Percentiles rank a stretch among this genome's conserved stretches.
phyloP scores from a whole-genome alignment of 768 basidiomycete species.

The Macrolepiota dolichaula region DNA sequence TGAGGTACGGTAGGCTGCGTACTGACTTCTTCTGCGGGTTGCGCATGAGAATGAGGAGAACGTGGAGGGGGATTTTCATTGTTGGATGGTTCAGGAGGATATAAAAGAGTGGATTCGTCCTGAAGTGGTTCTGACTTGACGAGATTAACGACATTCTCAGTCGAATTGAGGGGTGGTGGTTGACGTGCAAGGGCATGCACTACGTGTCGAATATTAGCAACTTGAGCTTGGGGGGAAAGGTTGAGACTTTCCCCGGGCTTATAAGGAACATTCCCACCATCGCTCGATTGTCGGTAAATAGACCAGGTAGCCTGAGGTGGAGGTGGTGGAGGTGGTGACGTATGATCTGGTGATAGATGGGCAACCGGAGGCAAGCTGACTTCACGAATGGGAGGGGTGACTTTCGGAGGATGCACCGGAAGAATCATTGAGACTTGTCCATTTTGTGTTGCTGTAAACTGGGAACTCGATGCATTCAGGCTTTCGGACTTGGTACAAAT shows the following conservation, averaged over 20 bases:
- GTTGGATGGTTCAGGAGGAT: neutral
- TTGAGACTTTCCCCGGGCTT: neutral
- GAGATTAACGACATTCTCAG: neutral
- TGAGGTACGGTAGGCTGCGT: neutral
- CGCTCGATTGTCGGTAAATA: slow-evolving; percentile 1
- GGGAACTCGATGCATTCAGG: neutral
- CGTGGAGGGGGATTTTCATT: neutral
- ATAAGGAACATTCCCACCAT: slow-evolving; percentile 8
- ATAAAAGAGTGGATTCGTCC: neutral
- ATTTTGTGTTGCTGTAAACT: neutral
- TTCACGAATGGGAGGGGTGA: neutral
- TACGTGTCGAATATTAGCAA: slow-evolving; percentile 5
- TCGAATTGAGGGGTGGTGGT: neutral
- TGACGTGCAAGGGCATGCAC: slow-evolving; percentile 3
- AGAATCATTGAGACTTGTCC: neutral
- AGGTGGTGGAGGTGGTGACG: neutral
- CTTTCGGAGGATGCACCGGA: neutral
- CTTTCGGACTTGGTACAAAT: neutral
- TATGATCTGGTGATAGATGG: neutral
- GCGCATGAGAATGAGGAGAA: neutral
- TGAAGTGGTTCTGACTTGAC: slow-evolving; percentile 3
- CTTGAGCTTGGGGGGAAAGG: slow-evolving; percentile 7
- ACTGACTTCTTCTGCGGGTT: neutral
- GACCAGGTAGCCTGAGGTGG: neutral
- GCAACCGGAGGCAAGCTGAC: slow-evolving; percentile 7